These are phyloP conservation scores for Plenodomus lindquistii DNA, from an alignment of 2,329 filamentous ascomycete genomes.

Conservation along the genomic window DNA sequence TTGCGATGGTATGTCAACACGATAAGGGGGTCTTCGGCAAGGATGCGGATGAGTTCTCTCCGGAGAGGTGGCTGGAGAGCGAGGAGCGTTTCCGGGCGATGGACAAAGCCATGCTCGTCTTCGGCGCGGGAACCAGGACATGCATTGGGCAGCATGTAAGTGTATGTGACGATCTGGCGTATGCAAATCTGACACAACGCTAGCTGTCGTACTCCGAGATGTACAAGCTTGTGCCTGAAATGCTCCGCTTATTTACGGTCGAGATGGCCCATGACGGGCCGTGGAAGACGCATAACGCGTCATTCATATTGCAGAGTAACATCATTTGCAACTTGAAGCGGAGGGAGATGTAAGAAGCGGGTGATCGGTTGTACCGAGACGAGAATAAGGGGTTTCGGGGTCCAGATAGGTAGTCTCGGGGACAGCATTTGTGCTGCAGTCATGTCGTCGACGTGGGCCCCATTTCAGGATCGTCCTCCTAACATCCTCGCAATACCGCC, in stretches of 20 bases:
- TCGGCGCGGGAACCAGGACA: slow-evolving; percentile 22
- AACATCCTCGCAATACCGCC: slow-evolving; percentile 29
- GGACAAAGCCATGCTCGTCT: slow-evolving; percentile 24
- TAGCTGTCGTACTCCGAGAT: no score
- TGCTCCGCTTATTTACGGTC: slow-evolving; percentile 21
- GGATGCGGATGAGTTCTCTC: slow-evolving; percentile 51
- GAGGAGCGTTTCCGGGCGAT: slow-evolving; percentile 14
- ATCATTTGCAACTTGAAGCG: background rate
- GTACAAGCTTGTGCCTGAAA: slow-evolving; percentile 22
- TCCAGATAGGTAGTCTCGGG: no score
- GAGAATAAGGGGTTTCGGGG: no score
- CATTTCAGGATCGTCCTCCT: slow-evolving; percentile 8
- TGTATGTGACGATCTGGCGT: no score
- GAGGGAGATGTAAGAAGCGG: no score
- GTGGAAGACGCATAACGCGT: slow-evolving; percentile 20
- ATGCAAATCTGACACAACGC: no score
- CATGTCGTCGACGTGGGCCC: no score
- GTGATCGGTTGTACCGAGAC: no score
- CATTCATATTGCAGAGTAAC: slow-evolving; percentile 17
- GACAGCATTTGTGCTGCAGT: no score
- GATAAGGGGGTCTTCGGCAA: slow-evolving; percentile 51
- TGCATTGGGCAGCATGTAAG: slow-evolving; percentile 27
- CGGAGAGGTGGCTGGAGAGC: slow-evolving; percentile 54
- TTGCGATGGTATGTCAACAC: no score
- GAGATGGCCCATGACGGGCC: slow-evolving; percentile 21